Base-by-base conservation (phyloP, 495 filamentous ascomycete genomes). In the Neurospora pannonica region DNA sequence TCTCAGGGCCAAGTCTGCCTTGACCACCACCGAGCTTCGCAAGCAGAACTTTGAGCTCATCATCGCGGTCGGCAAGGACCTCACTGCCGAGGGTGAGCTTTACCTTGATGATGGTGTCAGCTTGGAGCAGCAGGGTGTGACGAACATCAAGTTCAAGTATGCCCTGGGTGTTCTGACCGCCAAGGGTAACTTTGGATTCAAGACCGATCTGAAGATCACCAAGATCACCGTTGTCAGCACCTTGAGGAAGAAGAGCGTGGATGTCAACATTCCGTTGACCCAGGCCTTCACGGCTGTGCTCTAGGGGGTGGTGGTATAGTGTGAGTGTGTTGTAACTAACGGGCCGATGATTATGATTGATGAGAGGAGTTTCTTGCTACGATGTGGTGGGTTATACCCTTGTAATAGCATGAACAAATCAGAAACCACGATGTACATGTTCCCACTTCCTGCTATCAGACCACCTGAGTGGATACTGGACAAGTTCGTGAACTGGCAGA, bases 11-110 rank as follows among this genome's bases (percentile, higher is more conserved):
- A 83, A 86, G 42, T 86, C 86, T 71, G 90, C 89, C 19, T 90
- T 89, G 81, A 95, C 93, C 9, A 95, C 92, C 4, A 83, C 86
- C 19, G 90, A 89, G 74, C 80, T 95, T 31, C 87, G 93, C 36
- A 84, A 86, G 72, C 84, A 89, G 76, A 82, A 89, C 71, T 94
- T 95, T 83, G 88, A 91, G 81, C 81, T 97, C 48, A 73, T 95
- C 38, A 83, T 97, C 39, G 89, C 93, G 1, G 86, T 92, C 0
- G 89, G 83, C 34, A 74, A 75, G 40, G 82, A 85, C 43, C 84
- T 84, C 46, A 82, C 74, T 46, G 85, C 84, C 1, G 42, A 70
- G 7, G 85, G 85, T 4, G 62, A 70, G 67, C 80, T 92, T 74
- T 92, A 91, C 75, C 79, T 91, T 2, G 90, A 92, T 73, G 88